Evolutionary conservation across 768 basidiomycete genomes (phyloP), one percentile per base, ranked within the genome.

Genomic region (Trametes meyenii): DNA sequence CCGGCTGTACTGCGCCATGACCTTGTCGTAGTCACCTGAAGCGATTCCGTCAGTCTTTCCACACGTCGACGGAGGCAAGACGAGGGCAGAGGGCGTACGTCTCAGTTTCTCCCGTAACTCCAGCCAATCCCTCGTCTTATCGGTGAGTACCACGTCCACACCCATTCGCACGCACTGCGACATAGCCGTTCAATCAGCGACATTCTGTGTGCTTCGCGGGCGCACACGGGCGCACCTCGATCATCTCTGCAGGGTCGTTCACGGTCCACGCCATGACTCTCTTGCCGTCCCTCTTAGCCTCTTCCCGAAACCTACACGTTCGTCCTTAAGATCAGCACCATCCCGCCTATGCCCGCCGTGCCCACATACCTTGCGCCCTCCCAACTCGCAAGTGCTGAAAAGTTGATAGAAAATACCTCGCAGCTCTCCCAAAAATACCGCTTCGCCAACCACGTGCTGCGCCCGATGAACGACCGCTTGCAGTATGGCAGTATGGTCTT

Each of bases 221-320:
- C 48, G 48, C 48, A 23, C 26, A 51, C 52, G 33, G 5, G 73
- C 84, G 44, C 29, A 87, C 91, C 85, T 94, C 91, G 83, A 92
- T 89, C 92, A 94, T 93, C 69, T 93, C 86, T 52, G 85, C 85
- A 12, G 85, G 85, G 38, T 87, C 82, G 70, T 98, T 98, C 29
- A 98, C 95, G 0, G 96, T 98, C 96, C 95, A 97, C 2, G 94
- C 92, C 83, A 94, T 88, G 52, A 97, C 66, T 67, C 81, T 81
- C 81, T 96, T 96, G n/a, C 89, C 89, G 1, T 85, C 86, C 23
- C 70, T 77, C 71, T 86, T 86, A 76, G 92, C 94, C 65, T 94
- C 89, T 43, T 77, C 73, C 55, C 86, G 78, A 77, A 98, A 97
- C 78, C 96, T 84, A 67, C 39, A 67, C 42, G 17, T 3, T 5